phyloP scores from a whole-genome alignment of 352 stramenopile species.

The Phytophthora quininea region DNA sequence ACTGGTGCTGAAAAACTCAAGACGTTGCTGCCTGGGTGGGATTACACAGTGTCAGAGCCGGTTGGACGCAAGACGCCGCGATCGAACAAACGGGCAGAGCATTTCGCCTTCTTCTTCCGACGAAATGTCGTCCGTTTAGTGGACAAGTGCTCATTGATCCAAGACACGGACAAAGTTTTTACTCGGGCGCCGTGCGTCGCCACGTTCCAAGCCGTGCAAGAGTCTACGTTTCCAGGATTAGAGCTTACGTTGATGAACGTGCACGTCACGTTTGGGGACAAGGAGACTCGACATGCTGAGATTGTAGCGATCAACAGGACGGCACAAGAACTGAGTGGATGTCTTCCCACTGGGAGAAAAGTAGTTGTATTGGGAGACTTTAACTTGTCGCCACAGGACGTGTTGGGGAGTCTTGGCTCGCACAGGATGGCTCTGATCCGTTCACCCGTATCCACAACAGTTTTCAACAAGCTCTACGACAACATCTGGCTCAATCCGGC shows the following conservation, averaged over 20 bases:
- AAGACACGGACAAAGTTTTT: slow-evolving; percentile 24
- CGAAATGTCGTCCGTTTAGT: slow-evolving; percentile 34
- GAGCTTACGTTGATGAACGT: slow-evolving; percentile 58
- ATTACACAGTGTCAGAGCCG: slow-evolving; percentile 56
- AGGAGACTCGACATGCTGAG: slow-evolving; percentile 35
- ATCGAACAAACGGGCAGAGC: slow-evolving; percentile 41
- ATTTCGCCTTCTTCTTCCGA: slow-evolving; percentile 66
- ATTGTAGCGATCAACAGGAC: slow-evolving; percentile 45
- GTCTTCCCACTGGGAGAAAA: slow-evolving; percentile 23
- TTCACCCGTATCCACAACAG: slow-evolving; percentile 52
- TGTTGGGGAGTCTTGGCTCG: slow-evolving; percentile 27
- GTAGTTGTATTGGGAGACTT: slow-evolving; percentile 71
- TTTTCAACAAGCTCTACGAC: slow-evolving; percentile 68
- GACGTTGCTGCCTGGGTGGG: slow-evolving; percentile 59
- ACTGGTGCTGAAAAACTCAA: slow-evolving; percentile 67
- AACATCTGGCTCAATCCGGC: slow-evolving; percentile 62
- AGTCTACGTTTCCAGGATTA: slow-evolving; percentile 21
- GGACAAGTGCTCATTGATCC: slow-evolving; percentile 30
- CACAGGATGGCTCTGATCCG: slow-evolving; percentile 50
- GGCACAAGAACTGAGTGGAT: slow-evolving; percentile 19
- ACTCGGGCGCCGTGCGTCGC: slow-evolving; percentile 52
- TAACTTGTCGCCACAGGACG: slow-evolving; percentile 63
- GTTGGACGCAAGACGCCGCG: slow-evolving; percentile 30
- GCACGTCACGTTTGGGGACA: slow-evolving; percentile 51
- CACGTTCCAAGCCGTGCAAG: slow-evolving; percentile 35